Evolutionary conservation across 2,329 filamentous ascomycete genomes (phyloP), one percentile per base, ranked within the genome.

Genomic region (Colletotrichum sp.): DNA sequence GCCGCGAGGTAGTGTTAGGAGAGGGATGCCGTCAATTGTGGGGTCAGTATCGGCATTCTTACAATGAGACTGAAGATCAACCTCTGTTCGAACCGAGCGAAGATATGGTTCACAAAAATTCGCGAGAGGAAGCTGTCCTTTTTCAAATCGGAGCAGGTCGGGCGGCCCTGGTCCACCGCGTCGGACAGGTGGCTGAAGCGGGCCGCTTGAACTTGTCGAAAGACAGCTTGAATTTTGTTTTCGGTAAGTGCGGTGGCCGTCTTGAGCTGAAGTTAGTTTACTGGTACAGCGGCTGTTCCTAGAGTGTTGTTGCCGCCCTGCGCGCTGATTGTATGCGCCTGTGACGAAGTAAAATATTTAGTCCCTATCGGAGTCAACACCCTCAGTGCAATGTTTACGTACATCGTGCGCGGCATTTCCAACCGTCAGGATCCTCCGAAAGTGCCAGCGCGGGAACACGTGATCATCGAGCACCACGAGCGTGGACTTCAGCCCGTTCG

Each of bases 371-470:
- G 10, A 5, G 8, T n/a, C 15, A 36, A 21, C n/a, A 21, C 8
- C 28, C 10, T 2, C n/a, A 6, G n/a, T 6, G 3, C 12, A 9
- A 28, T 3, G 12, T 6, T 26, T 7, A 24, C 26, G 36, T 79
- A 82, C 83, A 80, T 87, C 87, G 76, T 87, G 85, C 3, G 82
- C 83, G 1, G 85, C 80, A 76, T 88, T 86, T 2, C 86, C 85
- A 6, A 87, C 80, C 1, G 82, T 78, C 3, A 87, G 79, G 6
- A 86, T 82, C 16, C 86, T 79, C 8, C 82, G 80, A 43, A 81
- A 85, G 66, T 84, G 80, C 83, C 85, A 87, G 30, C 81, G 79
- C 13, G 81, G 71, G 30, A 85, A 81, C 1, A 85, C 80, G 43
- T 83, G 83, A 75, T 86, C 84, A 43, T 62, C 62, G 2, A 64